These are phyloP conservation scores for Trametes pubescens DNA, from an alignment of 1,284 basidiomycete genomes.

Conservation along the genomic window DNA sequence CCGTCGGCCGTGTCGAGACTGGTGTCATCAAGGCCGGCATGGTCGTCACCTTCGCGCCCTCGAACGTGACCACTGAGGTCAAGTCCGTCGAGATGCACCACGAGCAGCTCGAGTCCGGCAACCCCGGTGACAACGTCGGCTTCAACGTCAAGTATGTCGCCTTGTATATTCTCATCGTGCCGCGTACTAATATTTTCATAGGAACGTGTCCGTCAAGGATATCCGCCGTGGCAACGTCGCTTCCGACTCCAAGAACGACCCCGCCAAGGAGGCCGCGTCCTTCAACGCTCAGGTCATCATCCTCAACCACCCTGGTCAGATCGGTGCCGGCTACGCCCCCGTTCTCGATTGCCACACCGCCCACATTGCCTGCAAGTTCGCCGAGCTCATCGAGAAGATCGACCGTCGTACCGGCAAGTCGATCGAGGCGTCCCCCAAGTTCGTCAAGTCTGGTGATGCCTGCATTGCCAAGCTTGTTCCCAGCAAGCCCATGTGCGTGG, in stretches of 20 bases:
- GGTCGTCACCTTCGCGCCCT: constrained; percentile 97
- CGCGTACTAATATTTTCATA: constrained; percentile 45
- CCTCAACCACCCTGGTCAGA: constrained; percentile 99
- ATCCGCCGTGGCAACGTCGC: constrained; percentile 99
- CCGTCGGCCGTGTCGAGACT: constrained; percentile 99
- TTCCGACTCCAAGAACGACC: constrained; percentile 99
- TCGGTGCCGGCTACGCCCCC: constrained; percentile 96
- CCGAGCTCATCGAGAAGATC: constrained; percentile 98
- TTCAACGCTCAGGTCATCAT: constrained; percentile 99
- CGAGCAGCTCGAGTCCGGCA: constrained; percentile 96
- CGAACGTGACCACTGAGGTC: constrained; percentile 99
- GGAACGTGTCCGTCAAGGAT: constrained; percentile 99
- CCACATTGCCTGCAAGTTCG: constrained; percentile 99
- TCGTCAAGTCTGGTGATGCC: constrained; percentile 96
- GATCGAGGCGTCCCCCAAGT: constrained; percentile 91
- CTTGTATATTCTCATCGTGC: background rate
- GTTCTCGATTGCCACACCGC: constrained; percentile 99
- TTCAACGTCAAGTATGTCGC: constrained; percentile 91
- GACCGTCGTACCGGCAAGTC: constrained; percentile 97
- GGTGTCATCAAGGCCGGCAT: constrained; percentile 99
- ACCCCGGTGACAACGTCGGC: constrained; percentile 99
- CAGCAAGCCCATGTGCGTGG: constrained; percentile 98
- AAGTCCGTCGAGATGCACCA: constrained; percentile 99
- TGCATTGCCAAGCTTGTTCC: constrained; percentile 99
- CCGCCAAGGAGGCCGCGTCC: constrained; percentile 98